Percentiles rank a stretch among this genome's conserved stretches.
These are phyloP conservation scores for Dactylis glomerata DNA, from an alignment of 176 grass and related monocot species.

Conservation along the genomic window DNA sequence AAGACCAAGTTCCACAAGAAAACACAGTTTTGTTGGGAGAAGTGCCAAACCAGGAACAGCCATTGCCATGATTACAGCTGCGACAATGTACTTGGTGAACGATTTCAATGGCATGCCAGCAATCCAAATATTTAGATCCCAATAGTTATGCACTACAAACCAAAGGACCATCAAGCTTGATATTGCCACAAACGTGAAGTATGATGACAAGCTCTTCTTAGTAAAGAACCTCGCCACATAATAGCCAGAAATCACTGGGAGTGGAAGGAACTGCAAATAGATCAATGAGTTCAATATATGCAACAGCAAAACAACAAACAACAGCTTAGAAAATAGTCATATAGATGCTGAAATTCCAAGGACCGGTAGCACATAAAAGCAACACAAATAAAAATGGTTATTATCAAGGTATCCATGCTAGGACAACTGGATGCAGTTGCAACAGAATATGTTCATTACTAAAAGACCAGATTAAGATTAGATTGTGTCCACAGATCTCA, in stretches of 20 bases:
- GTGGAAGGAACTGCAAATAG: slow-evolving; percentile 71
- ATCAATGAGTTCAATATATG: not conserved
- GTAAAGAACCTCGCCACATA: slow-evolving; percentile 90
- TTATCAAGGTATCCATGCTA: not conserved
- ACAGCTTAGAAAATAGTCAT: not conserved
- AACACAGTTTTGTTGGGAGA: slow-evolving; percentile 68
- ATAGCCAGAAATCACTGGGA: slow-evolving; percentile 91
- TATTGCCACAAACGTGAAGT: slow-evolving; percentile 93
- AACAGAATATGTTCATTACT: not conserved
- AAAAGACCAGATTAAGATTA: not conserved
- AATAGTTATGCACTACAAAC: slow-evolving; percentile 98
- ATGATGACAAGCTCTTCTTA: slow-evolving; percentile 94
- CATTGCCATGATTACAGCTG: slow-evolving; percentile 80
- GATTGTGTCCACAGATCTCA: not conserved
- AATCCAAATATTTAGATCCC: slow-evolving; percentile 99
- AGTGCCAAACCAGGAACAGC: slow-evolving; percentile 85
- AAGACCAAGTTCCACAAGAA: slow-evolving; percentile 85
- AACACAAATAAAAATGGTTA: not conserved
- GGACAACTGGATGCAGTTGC: not conserved
- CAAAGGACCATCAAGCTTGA: slow-evolving; percentile 94
- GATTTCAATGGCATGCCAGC: slow-evolving; percentile 94
- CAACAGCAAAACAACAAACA: not conserved
- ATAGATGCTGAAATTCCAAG: not conserved
- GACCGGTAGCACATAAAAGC: not conserved
- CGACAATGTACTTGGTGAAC: slow-evolving; percentile 88